Evolutionary conservation across 192 early-diverging fungal species (phyloP), one percentile per base, ranked within the genome.

Genomic region (Linnemannia schmuckeri): DNA sequence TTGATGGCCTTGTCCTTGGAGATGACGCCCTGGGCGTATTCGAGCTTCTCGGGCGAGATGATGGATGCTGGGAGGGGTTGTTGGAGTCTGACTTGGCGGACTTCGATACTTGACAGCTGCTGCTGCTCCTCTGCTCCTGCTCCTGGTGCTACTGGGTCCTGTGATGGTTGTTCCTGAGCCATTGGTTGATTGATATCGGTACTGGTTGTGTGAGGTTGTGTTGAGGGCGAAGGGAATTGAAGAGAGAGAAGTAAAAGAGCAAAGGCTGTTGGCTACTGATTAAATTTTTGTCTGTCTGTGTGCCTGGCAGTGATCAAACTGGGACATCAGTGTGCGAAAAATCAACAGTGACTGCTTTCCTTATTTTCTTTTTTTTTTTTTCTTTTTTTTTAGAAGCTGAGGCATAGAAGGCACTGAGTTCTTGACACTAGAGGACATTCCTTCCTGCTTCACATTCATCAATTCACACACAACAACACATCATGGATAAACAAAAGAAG

Each of bases 1-100:
- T 94, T 93, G 33, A 89, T 82, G 74, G 91, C 93, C n/a, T 80
- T 92, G 79, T 96, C 95, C 42, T 91, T 89, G 42, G 89, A 89
- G 55, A 96, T 92, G 44, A 92, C 82, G 41, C 89, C 88, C 49
- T 93, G 88, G 18, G 94, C 94, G 42, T 89, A 83, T 52, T 90
- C 75, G n/a, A 94, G 78, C 85, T 92, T 92, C 24, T 89, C 82
- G 7, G 79, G 79, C 0, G 76, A n/a, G 30, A 87, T 66, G 44
- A 81, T 41, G 27, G 85, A 81, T 1, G 70, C 46, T 52, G 66
- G 75, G 2, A 87, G 76, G 37, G 85, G 85, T 24, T 87, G 75
- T 5, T 78, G 76, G 13, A 87, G 80, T 27, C 71, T 78, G 4
- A 52, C 61, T n/a, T 80, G 79, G 33, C 85, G 85, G 42, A 76